These are phyloP conservation scores for Balamuthia mandrillaris DNA, from an alignment of 208 protist genomes.

Conservation along the genomic window DNA sequence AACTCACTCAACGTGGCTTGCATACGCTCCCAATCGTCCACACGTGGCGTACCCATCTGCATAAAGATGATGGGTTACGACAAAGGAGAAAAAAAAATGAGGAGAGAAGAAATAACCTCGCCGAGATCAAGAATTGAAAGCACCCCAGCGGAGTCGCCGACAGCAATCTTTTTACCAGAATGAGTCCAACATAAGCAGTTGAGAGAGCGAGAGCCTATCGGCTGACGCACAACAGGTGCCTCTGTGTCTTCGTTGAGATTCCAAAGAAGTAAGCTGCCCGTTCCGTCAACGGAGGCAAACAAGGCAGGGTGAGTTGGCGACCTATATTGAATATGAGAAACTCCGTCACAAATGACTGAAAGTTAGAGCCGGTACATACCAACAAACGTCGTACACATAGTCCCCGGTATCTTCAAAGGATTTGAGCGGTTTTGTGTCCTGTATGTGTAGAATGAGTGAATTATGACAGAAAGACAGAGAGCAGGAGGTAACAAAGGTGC, in stretches of 20 bases:
- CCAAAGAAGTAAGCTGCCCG: slow-evolving; percentile 51
- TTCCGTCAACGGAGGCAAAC: slow-evolving; percentile 64
- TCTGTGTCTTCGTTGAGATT: slow-evolving; percentile 55
- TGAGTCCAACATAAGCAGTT: slow-evolving; percentile 57
- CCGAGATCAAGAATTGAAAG: too few species aligned
- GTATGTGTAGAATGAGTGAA: background rate
- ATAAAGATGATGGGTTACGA: too few species aligned
- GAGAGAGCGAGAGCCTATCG: background rate
- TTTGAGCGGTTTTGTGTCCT: slow-evolving; percentile 46
- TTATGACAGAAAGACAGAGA: background rate
- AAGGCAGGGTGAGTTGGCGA: slow-evolving; percentile 63
- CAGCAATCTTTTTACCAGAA: slow-evolving; percentile 49
- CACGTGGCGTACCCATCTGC: too few species aligned
- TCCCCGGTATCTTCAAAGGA: slow-evolving; percentile 64
- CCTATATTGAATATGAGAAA: background rate
- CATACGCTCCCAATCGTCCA: too few species aligned
- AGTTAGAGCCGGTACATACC: background rate
- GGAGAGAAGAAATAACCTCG: too few species aligned
- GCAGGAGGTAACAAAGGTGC: background rate
- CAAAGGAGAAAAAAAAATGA: too few species aligned
- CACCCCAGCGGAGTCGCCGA: slow-evolving; percentile 61
- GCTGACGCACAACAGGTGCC: background rate
- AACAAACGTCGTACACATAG: slow-evolving; percentile 67
- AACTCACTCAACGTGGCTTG: too few species aligned
- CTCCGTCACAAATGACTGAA: background rate